Conservation (phyloP, 495 filamentous ascomycete species). For the Annulohypoxylon stygium region DNA sequence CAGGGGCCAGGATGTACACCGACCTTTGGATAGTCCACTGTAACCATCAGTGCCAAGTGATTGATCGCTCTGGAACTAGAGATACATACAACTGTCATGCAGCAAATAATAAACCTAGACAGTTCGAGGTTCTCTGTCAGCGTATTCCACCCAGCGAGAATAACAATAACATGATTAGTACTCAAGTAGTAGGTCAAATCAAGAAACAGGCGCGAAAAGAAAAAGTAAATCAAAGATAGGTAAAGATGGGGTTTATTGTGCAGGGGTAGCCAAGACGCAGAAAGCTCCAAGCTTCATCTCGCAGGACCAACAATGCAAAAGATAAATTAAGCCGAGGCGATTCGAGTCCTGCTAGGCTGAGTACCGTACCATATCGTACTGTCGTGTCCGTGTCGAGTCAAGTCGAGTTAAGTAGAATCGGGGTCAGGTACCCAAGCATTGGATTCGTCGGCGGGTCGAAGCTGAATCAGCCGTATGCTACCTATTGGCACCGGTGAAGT, state of each 20-base stretch:
- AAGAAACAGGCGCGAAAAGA: conserved; percentile 7
- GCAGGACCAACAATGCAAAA: conserved; percentile 24
- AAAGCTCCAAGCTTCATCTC: conserved; percentile 24
- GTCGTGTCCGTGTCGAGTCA: conserved; percentile 1
- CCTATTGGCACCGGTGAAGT: conserved; percentile 22
- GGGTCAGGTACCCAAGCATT: conserved; percentile 17
- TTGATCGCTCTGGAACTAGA: conserved; percentile 29
- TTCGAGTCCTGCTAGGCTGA: neutral
- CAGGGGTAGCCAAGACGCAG: conserved; percentile 27
- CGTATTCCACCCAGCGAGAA: conserved; percentile 28
- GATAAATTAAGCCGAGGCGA: conserved; percentile 11
- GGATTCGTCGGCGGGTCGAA: conserved; percentile 23
- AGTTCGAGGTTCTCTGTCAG: conserved; percentile 38
- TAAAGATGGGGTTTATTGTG: conserved; percentile 12
- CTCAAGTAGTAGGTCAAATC: neutral
- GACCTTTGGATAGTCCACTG: conserved; percentile 46
- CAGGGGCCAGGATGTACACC: conserved; percentile 46
- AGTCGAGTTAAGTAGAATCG: conserved; percentile 1
- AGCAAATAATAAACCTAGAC: conserved; percentile 39
- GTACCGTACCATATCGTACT: neutral
- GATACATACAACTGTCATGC: conserved; percentile 38
- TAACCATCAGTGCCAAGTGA: conserved; percentile 44
- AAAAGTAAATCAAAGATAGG: conserved; percentile 14
- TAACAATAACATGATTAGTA: neutral
- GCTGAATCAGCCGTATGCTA: conserved; percentile 34